Evolutionary conservation across 2,329 filamentous ascomycete species (phyloP).

Genomic region (Neurospora sp.): DNA sequence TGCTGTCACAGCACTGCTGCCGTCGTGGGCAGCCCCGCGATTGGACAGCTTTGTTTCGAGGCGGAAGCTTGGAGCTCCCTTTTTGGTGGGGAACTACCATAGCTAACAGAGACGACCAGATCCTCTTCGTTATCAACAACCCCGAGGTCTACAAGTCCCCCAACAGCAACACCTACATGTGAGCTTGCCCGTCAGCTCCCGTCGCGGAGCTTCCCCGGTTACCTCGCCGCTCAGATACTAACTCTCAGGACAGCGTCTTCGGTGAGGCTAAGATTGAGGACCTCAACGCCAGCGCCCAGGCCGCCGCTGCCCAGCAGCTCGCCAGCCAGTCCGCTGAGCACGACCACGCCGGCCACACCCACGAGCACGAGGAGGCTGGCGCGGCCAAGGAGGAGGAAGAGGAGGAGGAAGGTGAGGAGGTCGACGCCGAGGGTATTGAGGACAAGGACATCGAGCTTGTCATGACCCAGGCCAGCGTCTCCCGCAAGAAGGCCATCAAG

Average conservation of each 20-base stretch:
- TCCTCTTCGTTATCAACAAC: slow-evolving; percentile 99
- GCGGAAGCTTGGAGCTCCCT: neutral
- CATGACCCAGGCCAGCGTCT: slow-evolving; percentile 95
- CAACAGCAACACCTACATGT: slow-evolving; percentile 99
- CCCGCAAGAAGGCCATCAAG: slow-evolving; percentile 97
- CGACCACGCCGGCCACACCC: slow-evolving; percentile 63
- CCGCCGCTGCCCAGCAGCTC: slow-evolving; percentile 90
- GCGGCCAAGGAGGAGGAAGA: slow-evolving; percentile 70
- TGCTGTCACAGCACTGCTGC: neutral
- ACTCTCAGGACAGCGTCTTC: slow-evolving; percentile 62
- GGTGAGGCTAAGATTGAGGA: slow-evolving; percentile 99
- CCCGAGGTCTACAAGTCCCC: slow-evolving; percentile 99
- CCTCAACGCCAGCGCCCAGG: slow-evolving; percentile 95
- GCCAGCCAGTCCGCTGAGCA: slow-evolving; percentile 59
- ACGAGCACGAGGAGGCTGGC: slow-evolving; percentile 50
- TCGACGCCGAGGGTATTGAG: slow-evolving; percentile 88
- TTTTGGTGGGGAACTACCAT: neutral
- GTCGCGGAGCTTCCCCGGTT: slow-evolving; percentile 5
- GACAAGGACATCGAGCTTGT: slow-evolving; percentile 99
- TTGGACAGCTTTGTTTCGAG: neutral
- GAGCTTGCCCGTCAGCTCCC: slow-evolving; percentile 31
- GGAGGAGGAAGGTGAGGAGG: slow-evolving; percentile 88
- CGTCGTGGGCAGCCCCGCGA: slow-evolving; percentile 3
- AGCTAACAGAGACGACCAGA: slow-evolving; percentile 40
- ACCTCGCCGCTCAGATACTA: slow-evolving; percentile 3